These are phyloP conservation scores for Aspergillus incahuasiensis DNA, from an alignment of 495 filamentous ascomycete genomes.

Conservation along the genomic window DNA sequence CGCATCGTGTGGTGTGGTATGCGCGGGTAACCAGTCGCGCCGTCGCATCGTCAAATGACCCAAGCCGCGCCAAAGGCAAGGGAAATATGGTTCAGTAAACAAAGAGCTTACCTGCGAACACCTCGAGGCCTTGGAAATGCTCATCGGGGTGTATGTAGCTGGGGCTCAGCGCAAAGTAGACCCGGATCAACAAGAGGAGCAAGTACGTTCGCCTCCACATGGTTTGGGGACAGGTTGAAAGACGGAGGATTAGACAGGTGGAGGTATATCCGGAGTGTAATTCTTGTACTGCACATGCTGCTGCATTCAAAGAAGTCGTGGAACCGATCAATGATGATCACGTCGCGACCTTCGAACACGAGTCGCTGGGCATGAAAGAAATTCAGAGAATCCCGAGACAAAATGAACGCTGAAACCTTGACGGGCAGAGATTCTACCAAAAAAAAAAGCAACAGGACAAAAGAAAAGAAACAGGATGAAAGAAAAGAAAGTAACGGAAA, in stretches of 20 bases:
- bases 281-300: conserved; percentile 14
- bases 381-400: conserved; percentile 3
- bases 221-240: conserved; percentile 15
- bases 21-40: not conserved
- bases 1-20: not conserved
- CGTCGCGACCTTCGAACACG: conserved; percentile 2
- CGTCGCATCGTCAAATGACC: conserved; percentile 8
- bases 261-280: conserved; percentile 2
- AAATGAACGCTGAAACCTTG: not conserved
- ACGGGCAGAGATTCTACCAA: not conserved
- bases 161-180: conserved; percentile 90
- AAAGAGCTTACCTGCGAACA: conserved; percentile 77
- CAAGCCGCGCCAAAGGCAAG: not conserved
- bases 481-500: not conserved
- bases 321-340: conserved; percentile 13
- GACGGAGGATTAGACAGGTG: conserved; percentile 1
- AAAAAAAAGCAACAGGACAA: conserved; percentile 7
- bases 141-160: conserved; percentile 98
- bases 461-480: not conserved
- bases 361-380: not conserved
- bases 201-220: conserved; percentile 95
- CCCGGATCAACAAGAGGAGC: conserved; percentile 74
- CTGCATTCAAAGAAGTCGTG: conserved; percentile 1
- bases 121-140: conserved; percentile 96
- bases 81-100: not conserved